Conservation (phyloP, 1,284 basidiomycete genomes). For the Pseudozyma flocculosa region DNA sequence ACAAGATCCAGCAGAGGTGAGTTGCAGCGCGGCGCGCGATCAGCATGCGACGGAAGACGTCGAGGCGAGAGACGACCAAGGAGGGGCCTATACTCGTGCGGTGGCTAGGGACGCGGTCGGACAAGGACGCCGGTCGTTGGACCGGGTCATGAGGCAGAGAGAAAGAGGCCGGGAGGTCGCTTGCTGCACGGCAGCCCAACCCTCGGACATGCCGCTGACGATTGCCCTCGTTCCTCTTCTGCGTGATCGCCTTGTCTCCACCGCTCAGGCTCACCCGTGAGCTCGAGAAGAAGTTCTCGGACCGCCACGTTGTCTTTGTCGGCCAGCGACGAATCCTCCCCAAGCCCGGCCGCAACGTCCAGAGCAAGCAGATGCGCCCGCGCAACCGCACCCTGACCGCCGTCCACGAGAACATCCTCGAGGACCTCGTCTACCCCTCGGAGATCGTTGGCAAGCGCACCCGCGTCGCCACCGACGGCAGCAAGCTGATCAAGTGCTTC, state of each 20-base stretch:
- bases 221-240: no score
- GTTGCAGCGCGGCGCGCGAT: slow-evolving; percentile 48
- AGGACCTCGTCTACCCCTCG: slow-evolving; percentile 97
- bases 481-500: slow-evolving; percentile 63
- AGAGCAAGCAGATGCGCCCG: slow-evolving; percentile 92
- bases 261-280: slow-evolving; percentile 86
- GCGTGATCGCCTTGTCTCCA: no score
- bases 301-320: slow-evolving; percentile 97
- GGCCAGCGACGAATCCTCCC: slow-evolving; percentile 97
- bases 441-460: slow-evolving; percentile 99
- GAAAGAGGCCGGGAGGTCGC: no score
- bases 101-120: no score
- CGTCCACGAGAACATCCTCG: slow-evolving; percentile 96
- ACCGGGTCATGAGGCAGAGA: no score
- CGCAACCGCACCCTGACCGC: slow-evolving; percentile 94
- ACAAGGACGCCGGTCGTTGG: no score
- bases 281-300: slow-evolving; percentile 99
- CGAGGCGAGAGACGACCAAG: no score
- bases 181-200: no score
- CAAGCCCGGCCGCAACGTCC: slow-evolving; percentile 92
- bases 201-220: no score
- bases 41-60: no score
- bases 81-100: no score
- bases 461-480: slow-evolving; percentile 62
- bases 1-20: slow-evolving; percentile 95